Percentiles rank a stretch among this genome's conserved stretches.
These are phyloP conservation scores for Copromyces sp. DNA, from an alignment of 495 filamentous ascomycete species.

Conservation along the genomic window DNA sequence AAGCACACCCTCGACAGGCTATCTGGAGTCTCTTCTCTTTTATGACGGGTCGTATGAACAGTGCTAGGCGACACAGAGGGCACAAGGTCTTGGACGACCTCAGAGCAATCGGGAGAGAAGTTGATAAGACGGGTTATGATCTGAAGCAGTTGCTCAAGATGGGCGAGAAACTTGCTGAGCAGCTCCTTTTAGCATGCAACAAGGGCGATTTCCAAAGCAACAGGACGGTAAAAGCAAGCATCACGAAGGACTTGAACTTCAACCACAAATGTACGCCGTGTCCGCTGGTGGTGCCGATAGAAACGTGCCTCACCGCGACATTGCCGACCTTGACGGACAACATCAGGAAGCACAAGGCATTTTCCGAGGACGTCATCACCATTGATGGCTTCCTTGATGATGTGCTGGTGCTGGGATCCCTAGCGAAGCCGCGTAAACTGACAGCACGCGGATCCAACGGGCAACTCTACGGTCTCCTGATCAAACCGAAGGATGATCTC, in stretches of 20 bases:
- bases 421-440: constrained; percentile 87
- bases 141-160: constrained; percentile 62
- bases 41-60: constrained; percentile 38
- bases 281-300: constrained; percentile 75
- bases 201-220: constrained; percentile 61
- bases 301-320: constrained; percentile 71
- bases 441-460: constrained; percentile 84
- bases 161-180: constrained; percentile 74
- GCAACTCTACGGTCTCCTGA: constrained; percentile 74
- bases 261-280: constrained; percentile 75
- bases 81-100: constrained; percentile 37
- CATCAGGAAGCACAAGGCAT: constrained; percentile 67
- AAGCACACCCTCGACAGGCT: constrained; percentile 76
- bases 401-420: constrained; percentile 78
- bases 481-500: constrained; percentile 96
- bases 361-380: constrained; percentile 51
- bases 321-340: constrained; percentile 65
- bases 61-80: constrained; percentile 46
- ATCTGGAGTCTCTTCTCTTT: constrained; percentile 86
- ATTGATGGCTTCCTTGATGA: constrained; percentile 65
- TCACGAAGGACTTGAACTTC: constrained; percentile 69
- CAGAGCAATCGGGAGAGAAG: constrained; percentile 23
- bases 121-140: constrained; percentile 30
- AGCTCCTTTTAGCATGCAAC: constrained; percentile 72
- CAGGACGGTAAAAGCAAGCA: constrained; percentile 51